phyloP scores from a whole-genome alignment of 1,284 basidiomycete genomes.

The Pterulicium gracile region DNA sequence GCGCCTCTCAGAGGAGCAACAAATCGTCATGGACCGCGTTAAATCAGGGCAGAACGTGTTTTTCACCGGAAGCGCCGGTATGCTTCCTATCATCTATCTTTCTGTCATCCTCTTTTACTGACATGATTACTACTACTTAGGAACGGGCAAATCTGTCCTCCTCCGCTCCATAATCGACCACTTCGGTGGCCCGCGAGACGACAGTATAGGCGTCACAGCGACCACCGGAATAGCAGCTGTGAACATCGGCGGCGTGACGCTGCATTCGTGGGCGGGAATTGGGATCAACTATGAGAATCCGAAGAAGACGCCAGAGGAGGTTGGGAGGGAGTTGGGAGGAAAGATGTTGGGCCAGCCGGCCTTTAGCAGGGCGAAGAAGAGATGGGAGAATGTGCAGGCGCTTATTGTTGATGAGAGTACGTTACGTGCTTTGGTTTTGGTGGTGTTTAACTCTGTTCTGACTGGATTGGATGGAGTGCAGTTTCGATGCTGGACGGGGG shows the following conservation, averaged over 20 bases:
- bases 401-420: not conserved
- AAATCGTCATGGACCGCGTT: not conserved
- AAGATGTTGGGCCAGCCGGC: conserved; percentile 42
- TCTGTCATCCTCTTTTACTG: not conserved
- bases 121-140: conserved; percentile 14
- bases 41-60: not conserved
- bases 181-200: conserved; percentile 17
- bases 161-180: conserved; percentile 63
- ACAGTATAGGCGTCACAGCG: conserved; percentile 56
- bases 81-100: not conserved
- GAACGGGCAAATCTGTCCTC: conserved; percentile 74
- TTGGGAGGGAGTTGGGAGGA: conserved; percentile 39
- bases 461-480: conserved; percentile 16
- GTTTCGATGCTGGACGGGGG: conserved; percentile 82
- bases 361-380: too few relatives aligned
- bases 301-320: too few relatives aligned
- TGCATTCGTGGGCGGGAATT: not conserved
- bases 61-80: conserved; percentile 1
- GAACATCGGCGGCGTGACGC: conserved; percentile 61
- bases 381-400: too few relatives aligned
- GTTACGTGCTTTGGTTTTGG: conserved; percentile 1
- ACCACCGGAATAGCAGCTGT: conserved; percentile 64
- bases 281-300: conserved; percentile 52
- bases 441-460: conserved; percentile 4
- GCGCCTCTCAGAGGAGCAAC: not conserved